phyloP scores from a whole-genome alignment of 768 basidiomycete genomes.

The Paxillus rubicundulus region DNA sequence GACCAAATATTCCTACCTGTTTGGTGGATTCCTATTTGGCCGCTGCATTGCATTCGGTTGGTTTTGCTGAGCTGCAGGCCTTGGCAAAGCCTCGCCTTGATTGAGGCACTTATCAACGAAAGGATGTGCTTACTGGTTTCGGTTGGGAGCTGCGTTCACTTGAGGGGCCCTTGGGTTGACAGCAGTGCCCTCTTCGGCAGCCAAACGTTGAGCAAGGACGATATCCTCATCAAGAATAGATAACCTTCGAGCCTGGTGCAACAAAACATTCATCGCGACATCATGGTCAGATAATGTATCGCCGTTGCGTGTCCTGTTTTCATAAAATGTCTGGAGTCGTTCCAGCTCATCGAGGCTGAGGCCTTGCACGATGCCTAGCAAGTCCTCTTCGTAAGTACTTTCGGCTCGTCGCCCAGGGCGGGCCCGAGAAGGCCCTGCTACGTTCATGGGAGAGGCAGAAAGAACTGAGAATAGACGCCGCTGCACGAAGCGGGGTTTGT shows the following conservation, averaged over 20 bases:
- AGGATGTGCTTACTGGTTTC: neutral
- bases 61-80: neutral
- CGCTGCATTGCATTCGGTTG: too few species aligned
- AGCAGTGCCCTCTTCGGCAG: conserved; percentile 6
- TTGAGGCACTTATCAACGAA: neutral
- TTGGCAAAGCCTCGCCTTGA: conserved; percentile 4
- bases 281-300: conserved; percentile 20
- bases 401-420: conserved; percentile 6
- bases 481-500: too few species aligned
- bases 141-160: neutral
- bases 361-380: conserved; percentile 18
- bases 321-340: conserved; percentile 12
- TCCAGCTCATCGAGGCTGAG: conserved; percentile 20
- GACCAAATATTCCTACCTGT: conserved; percentile 7
- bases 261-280: conserved; percentile 21
- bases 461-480: neutral
- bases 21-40: neutral
- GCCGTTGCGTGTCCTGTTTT: conserved; percentile 3
- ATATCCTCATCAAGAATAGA: conserved; percentile 19
- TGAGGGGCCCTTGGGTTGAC: neutral
- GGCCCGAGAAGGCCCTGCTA: conserved; percentile 25
- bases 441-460: conserved; percentile 22
- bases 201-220: conserved; percentile 19
- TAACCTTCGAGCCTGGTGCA: conserved; percentile 23
- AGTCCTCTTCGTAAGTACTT: conserved; percentile 27